Evolutionary conservation across 148 eudicot genomes (phyloP), one percentile per base, ranked within the genome.

Genomic region (Chenopodium berlandieri): DNA sequence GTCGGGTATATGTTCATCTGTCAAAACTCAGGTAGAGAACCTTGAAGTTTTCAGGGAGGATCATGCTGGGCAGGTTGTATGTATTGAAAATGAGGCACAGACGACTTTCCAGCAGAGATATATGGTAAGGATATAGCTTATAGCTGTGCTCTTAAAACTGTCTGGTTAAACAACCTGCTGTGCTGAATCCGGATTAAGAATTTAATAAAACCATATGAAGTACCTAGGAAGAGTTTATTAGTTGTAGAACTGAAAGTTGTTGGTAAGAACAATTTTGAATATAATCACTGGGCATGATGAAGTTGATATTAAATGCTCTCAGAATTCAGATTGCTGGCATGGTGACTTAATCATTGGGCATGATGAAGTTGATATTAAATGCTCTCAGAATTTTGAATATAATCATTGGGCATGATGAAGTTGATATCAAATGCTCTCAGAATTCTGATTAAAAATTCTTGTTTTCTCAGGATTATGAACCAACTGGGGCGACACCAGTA

Each of bases 401-500:
- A 22, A 62, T 22, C 25, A 62, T 62, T 62, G n/a, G 66, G 4
- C 66, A 62, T 62, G 31, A 11, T 25, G 1, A 25, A 30, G 19
- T 25, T 67, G 19, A 67, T 12, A 25, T 30, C 0, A 67, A 30
- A 40, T 40, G 44, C 44, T 40, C 44, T 40, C 44, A 40, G 7
- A 40, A 31, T 32, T 60, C 54, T 77, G 74, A 80, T 76, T 31
- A 25, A 13, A 1, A 1, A 31, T 13, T 54, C 31, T 2, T 27
- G 71, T 47, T 31, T 66, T 77, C 9, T 40, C 86, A 96, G 99
- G 99, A 96, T 32, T 96, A 96, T 75, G 95, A 96, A 85, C 92
- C 95, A 83, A 94, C 93, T 1, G 98, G 99, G 31, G 82, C 89
- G 25, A 94, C 99, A 73, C 98, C 99, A 58, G 74, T 79, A 48